Evolutionary conservation across 73 alveolate genomes (phyloP).

Genomic region (Halteria grandinella): DNA sequence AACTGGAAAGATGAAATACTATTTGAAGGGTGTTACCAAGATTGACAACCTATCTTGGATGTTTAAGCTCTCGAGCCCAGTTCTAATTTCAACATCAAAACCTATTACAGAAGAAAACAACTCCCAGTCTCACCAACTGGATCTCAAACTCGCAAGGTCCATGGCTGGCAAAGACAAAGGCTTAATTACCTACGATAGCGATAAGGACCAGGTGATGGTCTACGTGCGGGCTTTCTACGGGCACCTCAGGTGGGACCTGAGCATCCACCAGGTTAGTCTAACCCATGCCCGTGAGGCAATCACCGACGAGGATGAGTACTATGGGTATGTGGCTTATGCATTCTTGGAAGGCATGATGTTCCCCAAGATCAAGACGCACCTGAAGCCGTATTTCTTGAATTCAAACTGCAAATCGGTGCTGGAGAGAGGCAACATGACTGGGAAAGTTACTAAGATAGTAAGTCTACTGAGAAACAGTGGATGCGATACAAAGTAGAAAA

Average conservation of each 20-base stretch:
- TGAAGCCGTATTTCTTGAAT: not conserved
- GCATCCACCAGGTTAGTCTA: not conserved
- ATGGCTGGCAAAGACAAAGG: not conserved
- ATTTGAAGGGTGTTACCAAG: conserved; percentile 24
- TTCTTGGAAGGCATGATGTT: conserved; percentile 33
- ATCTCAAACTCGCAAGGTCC: conserved; percentile 5
- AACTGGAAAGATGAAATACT: conserved; percentile 30
- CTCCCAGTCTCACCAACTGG: not conserved
- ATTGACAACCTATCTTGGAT: conserved; percentile 41
- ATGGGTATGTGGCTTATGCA: conserved; percentile 15
- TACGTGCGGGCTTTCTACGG: conserved; percentile 23
- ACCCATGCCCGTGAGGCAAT: not conserved
- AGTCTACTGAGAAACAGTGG: not conserved
- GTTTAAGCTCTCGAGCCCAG: conserved; percentile 12
- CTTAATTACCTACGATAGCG: conserved; percentile 2
- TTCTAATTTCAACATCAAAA: not conserved
- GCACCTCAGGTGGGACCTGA: conserved; percentile 1
- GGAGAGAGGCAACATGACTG: conserved; percentile 17
- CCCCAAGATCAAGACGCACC: not conserved
- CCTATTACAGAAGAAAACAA: conserved; percentile 4
- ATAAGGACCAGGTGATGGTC: conserved; percentile 17
- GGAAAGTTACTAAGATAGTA: conserved; percentile 12
- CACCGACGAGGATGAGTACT: not conserved
- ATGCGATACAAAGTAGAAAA: not conserved
- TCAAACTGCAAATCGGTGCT: not conserved